phyloP scores from a whole-genome alignment of 1,139 yeast genomes.

The Diutina sp. region DNA sequence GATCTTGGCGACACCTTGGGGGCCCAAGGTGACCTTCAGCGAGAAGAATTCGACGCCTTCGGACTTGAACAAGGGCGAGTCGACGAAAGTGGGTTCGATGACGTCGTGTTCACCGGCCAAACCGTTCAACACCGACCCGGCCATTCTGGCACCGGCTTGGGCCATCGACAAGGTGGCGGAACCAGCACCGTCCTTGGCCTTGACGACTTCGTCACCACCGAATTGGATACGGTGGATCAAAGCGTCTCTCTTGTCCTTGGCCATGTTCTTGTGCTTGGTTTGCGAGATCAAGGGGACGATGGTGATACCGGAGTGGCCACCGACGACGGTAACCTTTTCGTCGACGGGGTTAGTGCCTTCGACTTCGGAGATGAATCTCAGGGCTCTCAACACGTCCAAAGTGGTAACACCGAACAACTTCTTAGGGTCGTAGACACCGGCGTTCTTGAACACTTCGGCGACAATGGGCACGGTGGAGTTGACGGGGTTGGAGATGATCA shows the following conservation, averaged over 20 bases:
- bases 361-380: conserved; percentile 73
- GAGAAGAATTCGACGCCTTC: conserved; percentile 49
- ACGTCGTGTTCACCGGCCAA: conserved; percentile 43
- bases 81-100: conserved; percentile 40
- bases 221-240: conserved; percentile 83
- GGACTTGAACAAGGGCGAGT: conserved; percentile 23
- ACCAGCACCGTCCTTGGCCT: conserved; percentile 91
- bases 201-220: conserved; percentile 96
- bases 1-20: conserved; percentile 43
- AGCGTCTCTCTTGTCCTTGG: conserved; percentile 46
- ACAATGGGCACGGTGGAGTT: conserved; percentile 93
- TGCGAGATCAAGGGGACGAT: conserved; percentile 82
- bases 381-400: conserved; percentile 80
- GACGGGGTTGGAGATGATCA: conserved; percentile 88
- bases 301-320: conserved; percentile 95
- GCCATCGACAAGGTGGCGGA: conserved; percentile 96
- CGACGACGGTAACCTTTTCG: conserved; percentile 72
- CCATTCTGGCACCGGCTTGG: conserved; percentile 79
- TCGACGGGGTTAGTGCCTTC: conserved; percentile 39
- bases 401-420: conserved; percentile 89
- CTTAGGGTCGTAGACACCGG: conserved; percentile 66
- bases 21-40: conserved; percentile 48
- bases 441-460: conserved; percentile 69
- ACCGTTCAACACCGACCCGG: conserved; percentile 67
- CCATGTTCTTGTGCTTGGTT: conserved; percentile 35